Conservation (phyloP, 1,139 yeast genomes). For the Yamadazyma blattariae region DNA sequence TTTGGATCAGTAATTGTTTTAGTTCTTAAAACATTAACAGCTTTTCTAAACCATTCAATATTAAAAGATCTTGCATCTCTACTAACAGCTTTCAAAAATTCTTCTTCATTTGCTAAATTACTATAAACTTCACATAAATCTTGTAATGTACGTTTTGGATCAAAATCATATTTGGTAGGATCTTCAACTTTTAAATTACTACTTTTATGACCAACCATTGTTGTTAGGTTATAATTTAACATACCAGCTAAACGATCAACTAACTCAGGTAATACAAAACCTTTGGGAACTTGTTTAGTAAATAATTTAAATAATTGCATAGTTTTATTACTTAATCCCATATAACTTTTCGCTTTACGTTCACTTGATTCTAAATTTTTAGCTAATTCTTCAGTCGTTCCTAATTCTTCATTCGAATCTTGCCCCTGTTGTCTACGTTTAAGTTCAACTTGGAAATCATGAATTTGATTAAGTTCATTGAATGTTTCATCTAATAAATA, state of each 20-base stretch:
- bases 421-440: conserved; percentile 38
- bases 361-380: conserved; percentile 62
- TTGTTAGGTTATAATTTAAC: conserved; percentile 87
- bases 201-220: conserved; percentile 93
- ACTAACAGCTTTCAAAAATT: conserved; percentile 78
- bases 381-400: conserved; percentile 58
- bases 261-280: conserved; percentile 84
- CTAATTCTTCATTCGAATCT: conserved; percentile 39
- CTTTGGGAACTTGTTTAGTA: conserved; percentile 81
- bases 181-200: conserved; percentile 79
- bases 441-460: conserved; percentile 63
- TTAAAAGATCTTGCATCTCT: conserved; percentile 87
- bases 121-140: conserved; percentile 73
- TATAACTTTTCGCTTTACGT: conserved; percentile 73
- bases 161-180: conserved; percentile 81
- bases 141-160: conserved; percentile 70
- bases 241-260: conserved; percentile 93
- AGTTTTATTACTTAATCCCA: conserved; percentile 82
- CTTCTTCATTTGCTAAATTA: conserved; percentile 61
- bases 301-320: conserved; percentile 75
- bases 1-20: conserved; percentile 52
- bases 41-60: conserved; percentile 62
- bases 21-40: conserved; percentile 61
- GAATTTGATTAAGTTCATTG: conserved; percentile 74
- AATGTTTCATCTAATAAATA: conserved; percentile 89